Evolutionary conservation across 345 rosid species (phyloP).

Genomic region (Eutrema japonicum): DNA sequence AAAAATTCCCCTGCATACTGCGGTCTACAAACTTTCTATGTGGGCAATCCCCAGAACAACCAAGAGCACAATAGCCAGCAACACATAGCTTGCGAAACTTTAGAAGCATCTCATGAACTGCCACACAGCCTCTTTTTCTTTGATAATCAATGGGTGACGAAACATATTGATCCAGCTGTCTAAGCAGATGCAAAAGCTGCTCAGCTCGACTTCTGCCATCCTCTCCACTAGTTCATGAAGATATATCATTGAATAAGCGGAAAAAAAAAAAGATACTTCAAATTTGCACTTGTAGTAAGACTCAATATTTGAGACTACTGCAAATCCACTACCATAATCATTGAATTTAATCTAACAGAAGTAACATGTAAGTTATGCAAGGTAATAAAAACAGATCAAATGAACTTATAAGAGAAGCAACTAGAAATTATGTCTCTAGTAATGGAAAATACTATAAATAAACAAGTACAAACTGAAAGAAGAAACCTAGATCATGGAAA

Average conservation of each 20-base stretch:
- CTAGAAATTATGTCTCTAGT: background rate
- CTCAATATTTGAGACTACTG: background rate
- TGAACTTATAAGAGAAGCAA: constrained; percentile 13
- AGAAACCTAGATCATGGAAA: constrained; percentile 20
- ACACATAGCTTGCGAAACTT: constrained; percentile 88
- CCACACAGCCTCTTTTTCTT: constrained; percentile 92
- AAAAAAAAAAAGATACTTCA: background rate
- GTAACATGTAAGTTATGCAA: constrained; percentile 25
- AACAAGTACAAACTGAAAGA: constrained; percentile 10
- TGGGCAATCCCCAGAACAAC: constrained; percentile 85
- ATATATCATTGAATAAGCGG: constrained; percentile 13
- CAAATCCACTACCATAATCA: constrained; percentile 25
- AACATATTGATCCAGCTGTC: constrained; percentile 83
- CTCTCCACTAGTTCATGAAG: constrained; percentile 77
- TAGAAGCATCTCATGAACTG: constrained; percentile 81
- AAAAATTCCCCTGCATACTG: constrained; percentile 61
- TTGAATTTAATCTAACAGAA: constrained; percentile 25
- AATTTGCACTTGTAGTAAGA: constrained; percentile 12
- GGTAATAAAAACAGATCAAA: constrained; percentile 19
- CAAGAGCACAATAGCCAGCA: constrained; percentile 87
- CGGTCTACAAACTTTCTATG: constrained; percentile 85
- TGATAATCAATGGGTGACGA: constrained; percentile 83
- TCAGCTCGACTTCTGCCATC: constrained; percentile 99
- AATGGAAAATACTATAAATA: constrained; percentile 11
- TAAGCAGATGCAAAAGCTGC: constrained; percentile 90